These are phyloP conservation scores for Schwanniomyces occidentalis DNA, from an alignment of 805 yeast genomes.

Conservation along the genomic window DNA sequence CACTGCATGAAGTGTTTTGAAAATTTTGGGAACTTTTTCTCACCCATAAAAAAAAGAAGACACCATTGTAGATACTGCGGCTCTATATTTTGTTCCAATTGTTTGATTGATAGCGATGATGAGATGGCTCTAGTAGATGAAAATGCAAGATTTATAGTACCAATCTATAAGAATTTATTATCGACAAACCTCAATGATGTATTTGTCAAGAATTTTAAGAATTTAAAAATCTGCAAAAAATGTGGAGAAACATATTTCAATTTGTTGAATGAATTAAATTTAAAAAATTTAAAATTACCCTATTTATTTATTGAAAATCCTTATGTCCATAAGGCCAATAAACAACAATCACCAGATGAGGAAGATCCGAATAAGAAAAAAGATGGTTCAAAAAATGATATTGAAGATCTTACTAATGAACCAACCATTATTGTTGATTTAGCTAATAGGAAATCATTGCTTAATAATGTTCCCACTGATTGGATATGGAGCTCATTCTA, in stretches of 20 bases:
- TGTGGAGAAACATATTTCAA: constrained; percentile 27
- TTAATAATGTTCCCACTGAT: constrained; percentile 34
- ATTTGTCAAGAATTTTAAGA: constrained; percentile 15
- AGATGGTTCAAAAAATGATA: neutral
- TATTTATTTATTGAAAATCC: constrained; percentile 36
- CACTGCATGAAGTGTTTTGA: constrained; percentile 45
- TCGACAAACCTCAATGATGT: constrained; percentile 2
- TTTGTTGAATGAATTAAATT: constrained; percentile 9
- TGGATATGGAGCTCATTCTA: constrained; percentile 58
- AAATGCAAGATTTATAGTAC: constrained; percentile 35
- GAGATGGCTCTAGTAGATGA: constrained; percentile 22
- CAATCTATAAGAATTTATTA: constrained; percentile 27
- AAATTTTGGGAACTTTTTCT: constrained; percentile 29
- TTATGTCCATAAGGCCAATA: constrained; percentile 13
- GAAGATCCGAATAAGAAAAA: neutral
- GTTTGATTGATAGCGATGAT: constrained; percentile 14
- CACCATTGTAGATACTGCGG: constrained; percentile 59
- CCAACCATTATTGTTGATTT: constrained; percentile 5
- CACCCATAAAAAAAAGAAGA: constrained; percentile 28
- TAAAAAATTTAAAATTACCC: constrained; percentile 10
- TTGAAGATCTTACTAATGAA: constrained; percentile 2
- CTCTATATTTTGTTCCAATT: constrained; percentile 40
- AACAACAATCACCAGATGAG: neutral
- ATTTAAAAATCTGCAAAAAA: constrained; percentile 33
- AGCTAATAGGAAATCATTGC: constrained; percentile 7